These are phyloP conservation scores for Coffea eugenioides DNA, from an alignment of 257 asterid genomes.

Conservation along the genomic window DNA sequence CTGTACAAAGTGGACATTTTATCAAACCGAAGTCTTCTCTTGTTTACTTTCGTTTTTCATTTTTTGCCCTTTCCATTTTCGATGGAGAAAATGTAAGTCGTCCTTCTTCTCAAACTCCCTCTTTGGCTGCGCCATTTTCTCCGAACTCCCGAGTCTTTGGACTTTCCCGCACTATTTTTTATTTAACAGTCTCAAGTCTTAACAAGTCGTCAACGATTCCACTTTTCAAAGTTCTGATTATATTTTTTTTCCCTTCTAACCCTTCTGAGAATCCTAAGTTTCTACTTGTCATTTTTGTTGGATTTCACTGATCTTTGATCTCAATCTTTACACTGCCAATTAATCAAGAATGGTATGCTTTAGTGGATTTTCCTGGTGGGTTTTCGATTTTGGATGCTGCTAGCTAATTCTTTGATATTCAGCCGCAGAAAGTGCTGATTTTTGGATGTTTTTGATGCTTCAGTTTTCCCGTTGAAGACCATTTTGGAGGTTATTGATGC, in stretches of 20 bases:
- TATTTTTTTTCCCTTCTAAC: background rate
- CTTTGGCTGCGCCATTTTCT: background rate
- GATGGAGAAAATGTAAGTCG: background rate
- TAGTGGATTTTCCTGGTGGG: background rate
- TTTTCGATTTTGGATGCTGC: background rate
- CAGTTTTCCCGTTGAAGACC: constrained; percentile 2
- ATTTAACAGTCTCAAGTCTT: too few species aligned
- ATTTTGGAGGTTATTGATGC: constrained; percentile 1
- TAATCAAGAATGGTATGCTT: background rate
- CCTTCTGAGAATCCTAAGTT: constrained; percentile 8
- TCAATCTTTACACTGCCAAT: background rate
- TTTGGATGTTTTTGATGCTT: background rate
- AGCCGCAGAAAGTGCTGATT: background rate
- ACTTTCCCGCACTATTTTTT: background rate
- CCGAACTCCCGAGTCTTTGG: background rate
- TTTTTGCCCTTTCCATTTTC: background rate
- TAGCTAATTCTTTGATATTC: background rate
- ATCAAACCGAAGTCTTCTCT: too few species aligned
- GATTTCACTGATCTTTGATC: too few species aligned
- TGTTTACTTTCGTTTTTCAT: too few species aligned
- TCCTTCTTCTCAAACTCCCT: background rate
- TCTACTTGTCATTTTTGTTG: background rate
- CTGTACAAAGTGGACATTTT: too few species aligned
- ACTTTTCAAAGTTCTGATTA: background rate
- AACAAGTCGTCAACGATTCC: background rate